phyloP scores from a whole-genome alignment of 805 yeast species.

The Saturnispora gosingensis region DNA sequence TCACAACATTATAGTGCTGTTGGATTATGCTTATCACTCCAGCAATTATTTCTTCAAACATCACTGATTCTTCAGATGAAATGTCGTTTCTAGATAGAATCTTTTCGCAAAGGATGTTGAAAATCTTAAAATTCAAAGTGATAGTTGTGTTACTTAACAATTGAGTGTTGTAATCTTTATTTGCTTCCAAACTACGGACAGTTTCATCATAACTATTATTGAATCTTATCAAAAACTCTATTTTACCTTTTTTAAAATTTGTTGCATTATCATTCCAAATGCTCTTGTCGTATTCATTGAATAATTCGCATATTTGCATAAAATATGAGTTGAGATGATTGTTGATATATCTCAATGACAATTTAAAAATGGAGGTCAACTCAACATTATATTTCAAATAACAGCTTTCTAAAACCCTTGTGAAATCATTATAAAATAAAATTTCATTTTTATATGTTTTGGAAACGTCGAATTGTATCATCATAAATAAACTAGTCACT shows the following conservation, averaged over 20 bases:
- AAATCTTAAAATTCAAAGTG: slow-evolving; percentile 13
- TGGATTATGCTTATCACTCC: background rate
- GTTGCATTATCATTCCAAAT: slow-evolving; percentile 12
- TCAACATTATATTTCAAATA: slow-evolving; percentile 14
- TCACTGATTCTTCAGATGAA: slow-evolving; percentile 27
- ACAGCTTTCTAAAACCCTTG: slow-evolving; percentile 18
- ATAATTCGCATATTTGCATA: slow-evolving; percentile 5
- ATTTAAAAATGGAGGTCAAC: slow-evolving; percentile 16
- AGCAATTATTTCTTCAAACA: slow-evolving; percentile 13
- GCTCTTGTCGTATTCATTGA: slow-evolving; percentile 14
- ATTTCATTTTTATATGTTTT: slow-evolving; percentile 19
- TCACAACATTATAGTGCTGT: slow-evolving; percentile 6
- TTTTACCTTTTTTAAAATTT: slow-evolving; percentile 6
- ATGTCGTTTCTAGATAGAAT: slow-evolving; percentile 20
- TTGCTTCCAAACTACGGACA: background rate
- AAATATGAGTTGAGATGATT: slow-evolving; percentile 7
- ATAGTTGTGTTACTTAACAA: slow-evolving; percentile 15
- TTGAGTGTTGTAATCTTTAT: slow-evolving; percentile 16
- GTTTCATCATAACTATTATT: background rate
- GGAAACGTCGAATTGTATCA: slow-evolving; percentile 13
- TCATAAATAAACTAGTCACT: slow-evolving; percentile 21
- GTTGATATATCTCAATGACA: slow-evolving; percentile 17
- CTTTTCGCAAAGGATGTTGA: slow-evolving; percentile 14
- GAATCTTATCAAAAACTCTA: slow-evolving; percentile 13
- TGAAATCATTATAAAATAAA: slow-evolving; percentile 27